Base-by-base conservation (phyloP, 768 basidiomycete species). In the Holtermannia corniformis region DNA sequence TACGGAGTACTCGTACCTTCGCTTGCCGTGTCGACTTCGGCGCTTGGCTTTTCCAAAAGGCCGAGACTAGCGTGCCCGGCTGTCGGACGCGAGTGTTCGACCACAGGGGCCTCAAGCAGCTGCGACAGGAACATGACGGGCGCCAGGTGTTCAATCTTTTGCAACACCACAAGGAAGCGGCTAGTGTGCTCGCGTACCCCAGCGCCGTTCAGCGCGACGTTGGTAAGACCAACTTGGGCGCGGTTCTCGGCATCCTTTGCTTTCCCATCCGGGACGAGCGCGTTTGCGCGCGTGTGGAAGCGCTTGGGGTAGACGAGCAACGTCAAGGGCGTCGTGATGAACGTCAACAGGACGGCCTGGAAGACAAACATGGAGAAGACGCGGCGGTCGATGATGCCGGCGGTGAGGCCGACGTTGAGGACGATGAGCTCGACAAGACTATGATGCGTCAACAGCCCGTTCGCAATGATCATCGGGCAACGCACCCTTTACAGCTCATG, bases 301-400 rank as follows among this genome's bases (percentile, higher is more conserved):
- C 77, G 76, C 1, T 76, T 64, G 2, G 90, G 89, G 70, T 92
- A 92, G 72, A 88, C 81, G 26, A 78, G 62, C 22, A 88, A 73
- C 0, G 85, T 85, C 51, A 89, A 78, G 1, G 90, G 90, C 0
- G 89, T 91, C 3, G 87, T 88, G 52, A 87, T 79, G 74, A 86
- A 82, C 0, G 88, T 89, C 43, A 89, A 75, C 46, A 88, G 73
- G 41, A 88, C 73, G 3, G 85, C 72, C 55, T 81, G 45, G 19
- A 91, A 75, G 55, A 92, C 88, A 58, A 92, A 88, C 86, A 91
- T 90, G 0, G 87, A 86, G 76, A 92, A 89, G 11, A 84, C 79
- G 22, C 80, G 78, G 25, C 70, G 61, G 55, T 75, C 70, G 45
- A 97, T 76, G 51, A 86, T 82, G 12, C 73, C 73, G 2, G 86